These are phyloP conservation scores for Pyracantha coccinea DNA, from an alignment of 331 rosid genomes.

Conservation along the genomic window DNA sequence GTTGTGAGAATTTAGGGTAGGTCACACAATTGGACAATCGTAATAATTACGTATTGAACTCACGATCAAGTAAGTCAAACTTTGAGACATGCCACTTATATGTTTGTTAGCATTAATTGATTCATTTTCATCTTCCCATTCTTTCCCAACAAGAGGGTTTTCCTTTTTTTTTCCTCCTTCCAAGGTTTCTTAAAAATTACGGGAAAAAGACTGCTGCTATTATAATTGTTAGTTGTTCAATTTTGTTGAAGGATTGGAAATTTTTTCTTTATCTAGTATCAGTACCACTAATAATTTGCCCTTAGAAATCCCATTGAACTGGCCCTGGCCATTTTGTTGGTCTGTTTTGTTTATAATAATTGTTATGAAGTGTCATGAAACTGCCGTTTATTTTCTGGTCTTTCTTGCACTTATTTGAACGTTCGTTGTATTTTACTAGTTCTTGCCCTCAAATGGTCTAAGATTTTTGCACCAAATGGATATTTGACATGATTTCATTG, in stretches of 20 bases:
- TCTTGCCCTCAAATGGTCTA: neutral
- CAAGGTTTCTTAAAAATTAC: no score
- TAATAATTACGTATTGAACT: no score
- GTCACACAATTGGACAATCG: no score
- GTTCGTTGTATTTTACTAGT: neutral
- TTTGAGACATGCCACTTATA: no score
- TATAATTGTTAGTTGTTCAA: neutral
- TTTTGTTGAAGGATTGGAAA: neutral
- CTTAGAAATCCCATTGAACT: neutral
- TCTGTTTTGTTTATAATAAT: neutral
- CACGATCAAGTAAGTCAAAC: no score
- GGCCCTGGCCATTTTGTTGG: neutral
- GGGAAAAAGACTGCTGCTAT: neutral
- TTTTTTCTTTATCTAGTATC: neutral
- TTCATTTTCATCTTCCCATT: neutral
- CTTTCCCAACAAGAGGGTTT: neutral
- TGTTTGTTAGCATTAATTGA: neutral
- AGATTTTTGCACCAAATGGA: neutral
- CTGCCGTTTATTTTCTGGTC: neutral
- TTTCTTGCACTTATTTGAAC: neutral
- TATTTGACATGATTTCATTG: neutral
- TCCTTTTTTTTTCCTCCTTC: no score
- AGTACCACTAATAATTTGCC: neutral
- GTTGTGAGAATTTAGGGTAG: no score
- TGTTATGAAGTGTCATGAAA: neutral